Percentiles rank a stretch among this genome's conserved stretches.
Conservation (phyloP, 768 basidiomycete genomes). For the Coprinopsis cinerea region DNA sequence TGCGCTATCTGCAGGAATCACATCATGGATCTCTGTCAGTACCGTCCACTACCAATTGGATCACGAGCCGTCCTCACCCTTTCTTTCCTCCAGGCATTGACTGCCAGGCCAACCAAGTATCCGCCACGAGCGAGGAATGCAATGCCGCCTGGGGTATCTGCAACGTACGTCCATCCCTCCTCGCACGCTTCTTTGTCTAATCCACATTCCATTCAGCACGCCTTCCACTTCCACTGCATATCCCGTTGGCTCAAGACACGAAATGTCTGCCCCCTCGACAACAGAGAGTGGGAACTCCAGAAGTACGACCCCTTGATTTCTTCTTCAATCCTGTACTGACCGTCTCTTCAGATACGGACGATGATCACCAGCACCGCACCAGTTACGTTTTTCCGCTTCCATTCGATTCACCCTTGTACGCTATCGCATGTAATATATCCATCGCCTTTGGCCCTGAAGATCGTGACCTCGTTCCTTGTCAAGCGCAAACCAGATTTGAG, state of each 20-base stretch:
- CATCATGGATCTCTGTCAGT: slow-evolving; percentile 98
- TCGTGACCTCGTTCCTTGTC: too few species aligned
- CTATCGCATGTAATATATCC: background rate
- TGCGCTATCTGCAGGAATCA: slow-evolving; percentile 99
- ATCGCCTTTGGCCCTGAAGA: too few species aligned
- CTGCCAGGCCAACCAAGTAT: slow-evolving; percentile 98
- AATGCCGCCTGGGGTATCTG: slow-evolving; percentile 99
- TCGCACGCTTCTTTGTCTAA: background rate
- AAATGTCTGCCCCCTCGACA: slow-evolving; percentile 92
- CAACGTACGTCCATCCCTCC: slow-evolving; percentile 59
- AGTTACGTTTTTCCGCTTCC: background rate
- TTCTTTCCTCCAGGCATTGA: slow-evolving; percentile 75
- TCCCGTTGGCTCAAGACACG: slow-evolving; percentile 98
- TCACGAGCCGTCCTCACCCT: slow-evolving; percentile 6
- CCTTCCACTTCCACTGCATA: slow-evolving; percentile 99
- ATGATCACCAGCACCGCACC: slow-evolving; percentile 13
- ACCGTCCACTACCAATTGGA: background rate
- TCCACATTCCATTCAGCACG: slow-evolving; percentile 60
- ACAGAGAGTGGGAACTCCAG: slow-evolving; percentile 95
- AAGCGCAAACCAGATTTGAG: too few species aligned
- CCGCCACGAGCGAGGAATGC: slow-evolving; percentile 93
- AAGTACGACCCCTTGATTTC: slow-evolving; percentile 55
- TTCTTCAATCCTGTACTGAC: background rate
- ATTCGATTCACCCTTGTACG: background rate
- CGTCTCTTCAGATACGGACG: slow-evolving; percentile 34